Evolutionary conservation across 2,329 filamentous ascomycete genomes (phyloP), one percentile per base, ranked within the genome.

Genomic region (Arthroderma uncinatum): DNA sequence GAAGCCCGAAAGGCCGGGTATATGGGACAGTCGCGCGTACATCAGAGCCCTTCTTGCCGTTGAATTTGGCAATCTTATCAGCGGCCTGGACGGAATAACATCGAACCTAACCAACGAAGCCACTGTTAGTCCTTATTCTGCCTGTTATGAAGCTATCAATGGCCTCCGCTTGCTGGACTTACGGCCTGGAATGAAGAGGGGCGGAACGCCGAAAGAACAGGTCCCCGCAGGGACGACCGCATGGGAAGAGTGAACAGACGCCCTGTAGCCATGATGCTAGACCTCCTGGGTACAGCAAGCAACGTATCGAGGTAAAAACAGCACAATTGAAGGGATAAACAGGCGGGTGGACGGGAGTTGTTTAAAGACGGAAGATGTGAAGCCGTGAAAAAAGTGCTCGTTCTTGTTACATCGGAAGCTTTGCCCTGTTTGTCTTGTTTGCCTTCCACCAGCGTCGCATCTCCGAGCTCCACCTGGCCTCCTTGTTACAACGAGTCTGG

Each of bases 31-130:
- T 50, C 7, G 63, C 62, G 78, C 86, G 73, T 84, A 93, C 89
- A 79, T 92, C 86, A 71, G 85, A 78, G 71, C 87, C 89, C 79
- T 95, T 96, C 72, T 83, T 81, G 66, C 92, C 93, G 69, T 89
- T 86, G 80, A 96, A 98, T 79, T 93, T 88, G 74, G 91, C 93
- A 68, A 97, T 90, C 67, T 82, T 82, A 42, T 87, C 82, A 60
- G 81, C 75, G 73, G 71, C 78, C 60, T 72, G 66, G 60, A 66
- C 67, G 69, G 70, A 66, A 70, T 82, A 71, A 82, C 82, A 78
- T 85, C 91, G 75, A 74, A 81, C 71, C 83, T 76, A 66, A 34
- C 62, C 61, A 66, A 59, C 56, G 30, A 58, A 60, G 16, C 36
- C n/a, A 19, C 34, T 60, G 54, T 60, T 34, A 61, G 54, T 33